Evolutionary conservation across 305 asterid genomes (phyloP).

Genomic region (Fraxinus xanthoxyloides): DNA sequence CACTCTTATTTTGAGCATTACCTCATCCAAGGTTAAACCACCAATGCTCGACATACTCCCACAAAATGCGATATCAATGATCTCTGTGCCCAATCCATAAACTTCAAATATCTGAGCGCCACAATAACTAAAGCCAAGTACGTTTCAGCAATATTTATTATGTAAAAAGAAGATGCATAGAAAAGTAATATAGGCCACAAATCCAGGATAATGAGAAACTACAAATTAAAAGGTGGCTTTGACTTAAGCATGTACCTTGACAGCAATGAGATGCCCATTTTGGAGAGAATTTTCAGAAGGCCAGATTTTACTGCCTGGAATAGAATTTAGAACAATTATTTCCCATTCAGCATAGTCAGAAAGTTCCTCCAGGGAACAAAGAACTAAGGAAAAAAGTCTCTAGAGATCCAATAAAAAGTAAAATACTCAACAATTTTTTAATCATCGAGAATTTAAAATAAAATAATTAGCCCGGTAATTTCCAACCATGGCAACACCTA

Average conservation of each 20-base stretch:
- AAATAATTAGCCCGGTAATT: not conserved
- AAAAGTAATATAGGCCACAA: constrained; percentile 7
- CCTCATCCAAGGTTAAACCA: constrained; percentile 98
- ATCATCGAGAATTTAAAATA: not conserved
- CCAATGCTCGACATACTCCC: constrained; percentile 94
- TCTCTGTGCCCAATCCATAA: constrained; percentile 88
- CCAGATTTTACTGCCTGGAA: constrained; percentile 89
- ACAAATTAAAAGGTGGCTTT: constrained; percentile 12
- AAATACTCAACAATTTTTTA: not conserved
- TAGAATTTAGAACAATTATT: constrained; percentile 13
- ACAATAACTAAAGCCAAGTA: constrained; percentile 65
- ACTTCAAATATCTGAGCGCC: constrained; percentile 99
- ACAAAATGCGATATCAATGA: constrained; percentile 77
- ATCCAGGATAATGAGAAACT: constrained; percentile 7
- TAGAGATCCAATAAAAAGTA: not conserved
- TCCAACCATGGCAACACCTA: not conserved
- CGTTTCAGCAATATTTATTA: constrained; percentile 27
- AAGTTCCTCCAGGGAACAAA: not conserved
- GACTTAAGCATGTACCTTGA: constrained; percentile 59
- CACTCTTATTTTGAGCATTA: constrained; percentile 27
- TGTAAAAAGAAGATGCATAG: constrained; percentile 13
- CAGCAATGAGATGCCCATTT: constrained; percentile 98
- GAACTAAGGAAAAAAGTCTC: constrained; percentile 4
- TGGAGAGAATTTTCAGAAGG: constrained; percentile 89
- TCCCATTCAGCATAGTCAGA: constrained; percentile 17